Conservation (phyloP, 768 basidiomycete species). For the Lactarius hengduanensis region DNA sequence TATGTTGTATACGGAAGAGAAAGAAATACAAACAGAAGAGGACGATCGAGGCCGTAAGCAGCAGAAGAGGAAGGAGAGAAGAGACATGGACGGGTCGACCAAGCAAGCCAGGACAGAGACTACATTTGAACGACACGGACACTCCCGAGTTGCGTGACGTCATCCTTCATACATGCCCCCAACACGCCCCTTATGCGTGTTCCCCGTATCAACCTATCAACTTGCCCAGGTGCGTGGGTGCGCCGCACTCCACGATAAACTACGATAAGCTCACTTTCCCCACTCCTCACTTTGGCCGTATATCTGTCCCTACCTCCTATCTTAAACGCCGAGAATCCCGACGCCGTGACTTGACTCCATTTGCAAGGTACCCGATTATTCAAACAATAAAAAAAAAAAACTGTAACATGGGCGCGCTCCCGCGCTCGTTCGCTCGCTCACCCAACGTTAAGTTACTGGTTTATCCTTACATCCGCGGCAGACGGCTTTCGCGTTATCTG, state of each 20-base stretch:
- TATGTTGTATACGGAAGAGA: not conserved
- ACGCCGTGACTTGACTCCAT: not conserved
- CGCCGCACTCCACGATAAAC: not conserved
- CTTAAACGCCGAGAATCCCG: not conserved
- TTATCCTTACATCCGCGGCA: not conserved
- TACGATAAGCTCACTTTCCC: not conserved
- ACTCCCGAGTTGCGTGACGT: not conserved
- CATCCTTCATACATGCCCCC: not conserved
- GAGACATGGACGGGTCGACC: conserved; percentile 28
- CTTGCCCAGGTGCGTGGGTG: not conserved
- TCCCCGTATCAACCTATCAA: not conserved
- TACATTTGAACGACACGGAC: not conserved
- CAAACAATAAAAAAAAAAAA: not conserved
- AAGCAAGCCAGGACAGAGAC: too few relatives aligned
- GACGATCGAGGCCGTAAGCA: conserved; percentile 30
- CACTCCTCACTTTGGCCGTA: not conserved
- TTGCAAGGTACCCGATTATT: not conserved
- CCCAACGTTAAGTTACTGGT: too few relatives aligned
- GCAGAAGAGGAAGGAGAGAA: conserved; percentile 29
- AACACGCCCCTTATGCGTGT: not conserved
- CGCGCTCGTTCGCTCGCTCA: not conserved
- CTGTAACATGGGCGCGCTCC: not conserved
- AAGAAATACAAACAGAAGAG: conserved; percentile 1
- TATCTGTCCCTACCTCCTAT: not conserved
- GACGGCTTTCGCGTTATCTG: not conserved